Evolutionary conservation across 2,329 filamentous ascomycete species (phyloP), one percentile per base, ranked within the genome.

Genomic region (Hymenoscyphus albidus): DNA sequence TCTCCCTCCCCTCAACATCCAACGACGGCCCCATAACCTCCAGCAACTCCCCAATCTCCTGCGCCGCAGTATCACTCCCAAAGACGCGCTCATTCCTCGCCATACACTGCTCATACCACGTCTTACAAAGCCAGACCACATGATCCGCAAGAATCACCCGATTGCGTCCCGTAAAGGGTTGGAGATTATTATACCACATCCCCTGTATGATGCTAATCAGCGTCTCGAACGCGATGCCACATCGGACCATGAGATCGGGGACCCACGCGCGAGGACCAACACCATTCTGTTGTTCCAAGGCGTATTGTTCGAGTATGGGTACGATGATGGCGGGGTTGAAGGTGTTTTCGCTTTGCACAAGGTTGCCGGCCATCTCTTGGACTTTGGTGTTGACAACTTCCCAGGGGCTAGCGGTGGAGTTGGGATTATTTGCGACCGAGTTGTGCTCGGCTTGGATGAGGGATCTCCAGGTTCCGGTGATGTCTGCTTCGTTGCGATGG

Each of bases 401-500:
- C 77, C 90, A 94, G 0, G 90, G 88, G 54, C 85, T 78, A 1
- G 76, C 73, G 76, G 82, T 64, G 75, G 82, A 63, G 22, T 67
- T 65, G 7, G 77, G 76, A 54, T 71, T 65, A 6, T 77, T 76
- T 18, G 83, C 85, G 7, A 70, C 68, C 22, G 69, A 66, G 10
- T n/a, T 69, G 73, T 94, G 90, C 5, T 88, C 86, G 68, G 88
- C 84, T 65, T 91, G 84, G 67, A 99, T 87, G 22, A 97, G 82
- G 71, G 89, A 88, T 73, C 88, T 83, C 95, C 95, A 99, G 3
- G 92, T 96, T 51, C 88, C 83, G 62, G 85, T 84, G 72, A 99
- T 95, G 68, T 95, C 91, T 54, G 91, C 88, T 1, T 92, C 83
- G 73, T 94, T 96, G 71, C 94, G 90, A 80, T 96, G 92, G 77